phyloP scores from a whole-genome alignment of 2,329 filamentous ascomycete species.

The Botrytis byssoidea region DNA sequence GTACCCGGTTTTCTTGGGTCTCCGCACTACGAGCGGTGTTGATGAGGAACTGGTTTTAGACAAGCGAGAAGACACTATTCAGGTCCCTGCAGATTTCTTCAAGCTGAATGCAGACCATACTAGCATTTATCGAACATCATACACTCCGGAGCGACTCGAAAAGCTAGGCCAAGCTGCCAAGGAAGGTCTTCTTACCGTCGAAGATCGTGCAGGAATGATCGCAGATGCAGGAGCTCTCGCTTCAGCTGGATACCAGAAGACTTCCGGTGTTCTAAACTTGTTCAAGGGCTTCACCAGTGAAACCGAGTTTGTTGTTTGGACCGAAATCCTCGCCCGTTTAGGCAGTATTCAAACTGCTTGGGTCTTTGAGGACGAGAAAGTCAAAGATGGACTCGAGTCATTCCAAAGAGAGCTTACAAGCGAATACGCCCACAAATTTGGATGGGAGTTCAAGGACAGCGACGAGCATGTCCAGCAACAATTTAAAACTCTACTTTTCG shows the following conservation, averaged over 20 bases:
- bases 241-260: conserved; percentile 88
- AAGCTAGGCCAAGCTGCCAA: conserved; percentile 89
- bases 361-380: conserved; percentile 77
- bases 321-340: conserved; percentile 80
- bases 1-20: conserved; percentile 84
- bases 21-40: conserved; percentile 80
- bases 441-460: conserved; percentile 80
- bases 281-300: conserved; percentile 84
- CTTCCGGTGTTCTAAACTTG: conserved; percentile 81
- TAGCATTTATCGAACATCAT: conserved; percentile 86
- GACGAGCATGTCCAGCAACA: conserved; percentile 91
- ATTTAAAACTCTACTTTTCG: conserved; percentile 91
- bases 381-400: conserved; percentile 72
- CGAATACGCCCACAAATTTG: conserved; percentile 78
- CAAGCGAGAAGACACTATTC: conserved; percentile 73
- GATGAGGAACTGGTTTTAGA: conserved; percentile 70
- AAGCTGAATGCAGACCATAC: conserved; percentile 96
- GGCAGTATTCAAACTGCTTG: conserved; percentile 78
- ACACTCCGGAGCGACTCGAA: conserved; percentile 75
- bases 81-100: conserved; percentile 84
- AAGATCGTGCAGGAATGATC: conserved; percentile 93
- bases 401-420: conserved; percentile 80
- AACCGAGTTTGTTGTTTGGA: conserved; percentile 91
- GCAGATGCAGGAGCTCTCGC: conserved; percentile 88
- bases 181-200: conserved; percentile 74